These are phyloP conservation scores for Pichia cabralensis DNA, from an alignment of 805 yeast genomes.

Conservation along the genomic window DNA sequence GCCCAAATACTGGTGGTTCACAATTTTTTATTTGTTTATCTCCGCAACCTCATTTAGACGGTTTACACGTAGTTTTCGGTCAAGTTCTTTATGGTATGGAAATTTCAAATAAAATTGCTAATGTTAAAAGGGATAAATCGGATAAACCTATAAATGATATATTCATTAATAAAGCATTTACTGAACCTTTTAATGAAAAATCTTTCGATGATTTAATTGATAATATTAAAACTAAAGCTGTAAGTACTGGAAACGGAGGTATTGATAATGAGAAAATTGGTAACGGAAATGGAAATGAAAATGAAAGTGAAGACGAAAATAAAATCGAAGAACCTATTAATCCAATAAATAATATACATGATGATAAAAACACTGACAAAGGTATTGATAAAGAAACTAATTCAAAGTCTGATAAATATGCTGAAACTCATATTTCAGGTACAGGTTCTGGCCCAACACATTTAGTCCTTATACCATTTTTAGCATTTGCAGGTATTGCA, in stretches of 20 bases:
- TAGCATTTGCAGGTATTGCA: constrained; percentile 7
- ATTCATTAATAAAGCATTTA: constrained; percentile 23
- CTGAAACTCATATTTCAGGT: constrained; percentile 2
- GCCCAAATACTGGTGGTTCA: constrained; percentile 50
- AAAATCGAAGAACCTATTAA: neutral
- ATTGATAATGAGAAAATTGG: neutral
- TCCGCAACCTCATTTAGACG: constrained; percentile 43
- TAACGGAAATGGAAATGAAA: neutral
- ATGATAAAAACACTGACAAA: neutral
- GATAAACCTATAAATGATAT: constrained; percentile 38
- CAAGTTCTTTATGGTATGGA: constrained; percentile 62
- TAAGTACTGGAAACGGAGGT: neutral
- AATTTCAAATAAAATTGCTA: constrained; percentile 50
- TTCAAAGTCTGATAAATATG: no score
- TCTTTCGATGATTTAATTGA: no score
- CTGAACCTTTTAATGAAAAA: neutral
- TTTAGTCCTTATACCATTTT: constrained; percentile 13
- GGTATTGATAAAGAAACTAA: no score
- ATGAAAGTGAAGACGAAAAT: neutral
- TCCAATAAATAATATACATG: neutral
- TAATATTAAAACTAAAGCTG: neutral
- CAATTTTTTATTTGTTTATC: constrained; percentile 61
- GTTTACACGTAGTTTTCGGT: constrained; percentile 68
- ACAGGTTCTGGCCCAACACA: constrained; percentile 6
- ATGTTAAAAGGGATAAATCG: constrained; percentile 33